A percentile compares a stretch with the other conserved stretches of the same genome.
Conservation (phyloP, 2,329 filamentous ascomycete genomes). For the Macrophomina tecta region DNA sequence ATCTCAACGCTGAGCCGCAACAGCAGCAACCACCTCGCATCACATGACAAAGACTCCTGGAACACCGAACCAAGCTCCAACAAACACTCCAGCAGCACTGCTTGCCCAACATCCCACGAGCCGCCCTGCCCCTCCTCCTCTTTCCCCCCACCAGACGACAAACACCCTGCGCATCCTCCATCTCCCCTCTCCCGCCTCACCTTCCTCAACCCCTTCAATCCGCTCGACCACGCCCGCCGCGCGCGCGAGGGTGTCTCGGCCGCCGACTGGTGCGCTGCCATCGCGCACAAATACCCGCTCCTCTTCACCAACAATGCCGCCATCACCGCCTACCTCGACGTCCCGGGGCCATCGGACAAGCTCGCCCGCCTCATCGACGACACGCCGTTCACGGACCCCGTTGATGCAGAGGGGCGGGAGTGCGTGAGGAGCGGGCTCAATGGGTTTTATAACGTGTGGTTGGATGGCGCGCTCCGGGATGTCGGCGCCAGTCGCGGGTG, state of each 20-base stretch:
- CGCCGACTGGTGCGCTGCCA: background rate
- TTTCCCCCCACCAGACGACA: background rate
- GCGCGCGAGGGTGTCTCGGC: background rate
- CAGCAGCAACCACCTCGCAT: no score
- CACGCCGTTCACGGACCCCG: background rate
- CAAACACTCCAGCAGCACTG: no score
- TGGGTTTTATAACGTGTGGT: background rate
- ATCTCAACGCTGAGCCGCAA: background rate
- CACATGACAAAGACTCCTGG: no score
- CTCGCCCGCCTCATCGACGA: conserved; percentile 4
- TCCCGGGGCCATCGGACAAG: background rate
- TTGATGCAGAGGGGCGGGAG: background rate
- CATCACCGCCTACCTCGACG: background rate
- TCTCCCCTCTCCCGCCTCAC: background rate
- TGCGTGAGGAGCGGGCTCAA: background rate
- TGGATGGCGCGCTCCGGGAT: background rate
- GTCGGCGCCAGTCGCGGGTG: background rate
- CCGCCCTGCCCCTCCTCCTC: background rate
- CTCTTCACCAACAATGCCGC: conserved; percentile 3
- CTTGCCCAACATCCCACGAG: no score
- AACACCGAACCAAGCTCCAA: no score
- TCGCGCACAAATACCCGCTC: background rate
- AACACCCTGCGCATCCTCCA: background rate
- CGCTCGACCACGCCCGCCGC: background rate
- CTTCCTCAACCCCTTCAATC: background rate